Conservation (phyloP, 2,329 filamentous ascomycete genomes). For the Aspergillus piperis region DNA sequence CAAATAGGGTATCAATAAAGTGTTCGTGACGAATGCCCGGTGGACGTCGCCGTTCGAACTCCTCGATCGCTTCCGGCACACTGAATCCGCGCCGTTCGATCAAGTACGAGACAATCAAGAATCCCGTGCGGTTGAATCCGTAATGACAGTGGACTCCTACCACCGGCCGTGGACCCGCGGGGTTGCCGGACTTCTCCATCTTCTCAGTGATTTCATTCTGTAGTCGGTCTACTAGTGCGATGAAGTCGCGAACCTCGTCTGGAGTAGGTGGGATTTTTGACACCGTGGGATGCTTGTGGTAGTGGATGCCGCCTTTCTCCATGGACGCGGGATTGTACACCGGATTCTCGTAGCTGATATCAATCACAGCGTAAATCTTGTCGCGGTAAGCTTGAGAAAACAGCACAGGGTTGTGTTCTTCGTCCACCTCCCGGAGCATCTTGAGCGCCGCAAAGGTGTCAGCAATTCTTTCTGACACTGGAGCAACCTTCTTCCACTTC, state of each 20-base stretch:
- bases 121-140: constrained; percentile 91
- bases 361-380: constrained; percentile 74
- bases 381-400: constrained; percentile 70
- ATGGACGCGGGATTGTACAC: constrained; percentile 80
- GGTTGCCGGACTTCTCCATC: constrained; percentile 48
- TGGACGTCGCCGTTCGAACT: constrained; percentile 70
- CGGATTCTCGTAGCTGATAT: constrained; percentile 87
- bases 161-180: constrained; percentile 41
- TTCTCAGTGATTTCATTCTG: constrained; percentile 56
- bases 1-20: constrained; percentile 80
- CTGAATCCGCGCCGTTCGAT: constrained; percentile 73
- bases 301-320: constrained; percentile 66
- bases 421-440: constrained; percentile 86
- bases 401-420: constrained; percentile 71
- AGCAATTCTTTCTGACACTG: constrained; percentile 77
- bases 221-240: constrained; percentile 61
- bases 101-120: constrained; percentile 87
- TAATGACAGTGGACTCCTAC: constrained; percentile 94
- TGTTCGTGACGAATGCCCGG: constrained; percentile 88
- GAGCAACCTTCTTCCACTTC: constrained; percentile 81
- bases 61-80: constrained; percentile 75
- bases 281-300: constrained; percentile 87
- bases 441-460: constrained; percentile 87
- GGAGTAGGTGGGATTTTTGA: constrained; percentile 80
- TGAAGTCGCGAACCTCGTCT: constrained; percentile 63